Base-by-base conservation (phyloP, 352 stramenopile species). In the Phytophthora fragariae region DNA sequence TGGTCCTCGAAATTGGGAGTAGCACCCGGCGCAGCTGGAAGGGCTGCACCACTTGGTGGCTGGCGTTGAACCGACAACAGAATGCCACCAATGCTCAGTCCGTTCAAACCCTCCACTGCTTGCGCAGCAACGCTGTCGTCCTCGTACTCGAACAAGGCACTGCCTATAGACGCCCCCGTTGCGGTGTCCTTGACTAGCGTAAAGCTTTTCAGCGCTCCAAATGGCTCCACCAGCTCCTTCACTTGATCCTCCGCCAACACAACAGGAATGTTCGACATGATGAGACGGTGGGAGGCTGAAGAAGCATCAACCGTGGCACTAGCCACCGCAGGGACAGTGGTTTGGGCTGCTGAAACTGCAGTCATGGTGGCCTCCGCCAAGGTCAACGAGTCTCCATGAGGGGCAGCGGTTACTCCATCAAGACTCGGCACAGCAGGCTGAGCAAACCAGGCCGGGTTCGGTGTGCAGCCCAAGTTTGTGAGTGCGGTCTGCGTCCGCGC, bases 211-310 rank as follows among this genome's bases (percentile, higher is more conserved):
- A 97, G 75, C 33, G 72, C 72, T 15, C 90, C 90, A 72, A 97
- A 96, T n/a, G 90, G 90, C 57, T 94, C 76, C 1, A 96, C 88
- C 15, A 97, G 77, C 65, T 97, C 89, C 72, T 90, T 90, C 31
- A 95, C 88, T 80, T 96, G 89, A 6, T 91, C 79, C 49, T 94
- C 90, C 6, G 70, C 72, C 33, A 97, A 64, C 41, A 94, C 89
- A 12, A 90, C 75, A 0, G 90, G 90, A 59, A 97, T 93, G 62
- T 97, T 97, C 11, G 80, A 84, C 89, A 97, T 94, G 35, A 96
- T 65, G 33, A 97, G 69, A 14, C 80, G 75, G 66, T 93, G 88
- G 58, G 73, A 70, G 37, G 57, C 41, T 44, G 55, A 60, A 19
- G 64, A 67, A 8, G 60, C 53, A 47, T 59, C 66, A 39, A 14